phyloP scores from a whole-genome alignment of 2,329 filamentous ascomycete genomes.

The Fusarium sacchari region DNA sequence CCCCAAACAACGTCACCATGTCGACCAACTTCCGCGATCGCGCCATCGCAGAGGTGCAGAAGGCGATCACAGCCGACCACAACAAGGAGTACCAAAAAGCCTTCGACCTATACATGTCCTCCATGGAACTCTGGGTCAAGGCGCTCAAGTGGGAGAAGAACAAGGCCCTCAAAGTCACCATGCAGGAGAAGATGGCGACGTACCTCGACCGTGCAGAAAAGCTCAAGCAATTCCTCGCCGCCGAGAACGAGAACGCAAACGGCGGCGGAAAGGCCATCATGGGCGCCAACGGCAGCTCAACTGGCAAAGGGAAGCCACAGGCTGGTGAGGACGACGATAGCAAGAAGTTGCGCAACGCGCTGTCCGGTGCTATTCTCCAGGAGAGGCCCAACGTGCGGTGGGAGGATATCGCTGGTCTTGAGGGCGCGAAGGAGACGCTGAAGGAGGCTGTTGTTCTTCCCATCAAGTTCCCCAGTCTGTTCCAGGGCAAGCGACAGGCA shows the following conservation, averaged over 20 bases:
- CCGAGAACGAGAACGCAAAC: constrained; percentile 74
- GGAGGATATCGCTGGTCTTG: constrained; percentile 97
- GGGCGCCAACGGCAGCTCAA: constrained; percentile 76
- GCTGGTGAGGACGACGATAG: constrained; percentile 82
- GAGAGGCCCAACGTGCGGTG: constrained; percentile 97
- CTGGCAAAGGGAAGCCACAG: constrained; percentile 66
- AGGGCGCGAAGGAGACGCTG: constrained; percentile 92
- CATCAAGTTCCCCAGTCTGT: constrained; percentile 97
- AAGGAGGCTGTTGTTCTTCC: constrained; percentile 98
- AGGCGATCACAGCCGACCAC: constrained; percentile 96
- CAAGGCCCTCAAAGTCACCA: constrained; percentile 95
- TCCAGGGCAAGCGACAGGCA: constrained; percentile 93
- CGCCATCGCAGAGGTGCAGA: constrained; percentile 96
- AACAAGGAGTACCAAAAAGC: constrained; percentile 97
- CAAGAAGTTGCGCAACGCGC: constrained; percentile 92
- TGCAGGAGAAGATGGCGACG: constrained; percentile 91
- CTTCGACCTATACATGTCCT: constrained; percentile 94
- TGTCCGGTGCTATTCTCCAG: constrained; percentile 90
- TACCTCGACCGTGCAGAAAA: constrained; percentile 99
- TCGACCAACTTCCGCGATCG: constrained; percentile 97
- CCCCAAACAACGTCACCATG: constrained; percentile 65
- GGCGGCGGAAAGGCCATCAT: constrained; percentile 70
- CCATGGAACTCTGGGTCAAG: constrained; percentile 98
- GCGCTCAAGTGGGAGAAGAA: constrained; percentile 99
- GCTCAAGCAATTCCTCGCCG: constrained; percentile 89